phyloP scores from a whole-genome alignment of 495 filamentous ascomycete genomes.

The Echria macrotheca region DNA sequence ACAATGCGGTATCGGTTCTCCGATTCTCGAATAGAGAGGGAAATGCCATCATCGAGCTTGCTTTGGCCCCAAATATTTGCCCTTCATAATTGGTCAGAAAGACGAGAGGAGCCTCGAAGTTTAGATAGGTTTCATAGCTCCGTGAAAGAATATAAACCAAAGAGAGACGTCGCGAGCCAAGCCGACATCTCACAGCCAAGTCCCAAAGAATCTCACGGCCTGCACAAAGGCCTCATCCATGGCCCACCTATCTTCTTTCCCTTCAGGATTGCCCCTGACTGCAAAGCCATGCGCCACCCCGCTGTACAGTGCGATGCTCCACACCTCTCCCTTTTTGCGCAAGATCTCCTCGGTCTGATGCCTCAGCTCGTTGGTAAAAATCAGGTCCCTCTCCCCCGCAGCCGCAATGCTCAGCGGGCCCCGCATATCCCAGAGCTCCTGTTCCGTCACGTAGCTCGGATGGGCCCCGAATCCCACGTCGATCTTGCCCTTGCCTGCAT shows the following conservation, averaged over 20 bases:
- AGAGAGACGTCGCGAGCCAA: too few species aligned
- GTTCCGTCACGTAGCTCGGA: constrained; percentile 3
- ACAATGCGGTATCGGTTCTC: too few species aligned
- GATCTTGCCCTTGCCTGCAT: not conserved
- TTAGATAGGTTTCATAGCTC: too few species aligned
- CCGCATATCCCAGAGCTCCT: constrained; percentile 1
- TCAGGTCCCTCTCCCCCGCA: constrained; percentile 6
- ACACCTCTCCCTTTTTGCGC: constrained; percentile 6
- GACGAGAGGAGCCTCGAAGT: too few species aligned
- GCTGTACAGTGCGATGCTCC: constrained; percentile 2
- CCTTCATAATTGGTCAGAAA: too few species aligned
- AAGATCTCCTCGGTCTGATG: constrained; percentile 8
- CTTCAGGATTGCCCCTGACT: constrained; percentile 1
- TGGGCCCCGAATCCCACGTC: constrained; percentile 10
- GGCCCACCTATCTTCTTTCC: not conserved
- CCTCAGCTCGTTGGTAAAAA: constrained; percentile 6
- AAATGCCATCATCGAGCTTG: too few species aligned
- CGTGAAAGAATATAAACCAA: too few species aligned
- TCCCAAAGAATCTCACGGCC: constrained; percentile 3
- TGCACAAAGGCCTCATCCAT: constrained; percentile 2
- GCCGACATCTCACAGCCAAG: constrained; percentile 2
- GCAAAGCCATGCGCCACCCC: constrained; percentile 9
- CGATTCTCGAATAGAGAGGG: too few species aligned
- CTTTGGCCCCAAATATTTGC: too few species aligned
- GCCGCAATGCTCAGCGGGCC: constrained; percentile 8